These are phyloP conservation scores for Rosa rugosa DNA, from an alignment of 306 rosid genomes.

Conservation along the genomic window DNA sequence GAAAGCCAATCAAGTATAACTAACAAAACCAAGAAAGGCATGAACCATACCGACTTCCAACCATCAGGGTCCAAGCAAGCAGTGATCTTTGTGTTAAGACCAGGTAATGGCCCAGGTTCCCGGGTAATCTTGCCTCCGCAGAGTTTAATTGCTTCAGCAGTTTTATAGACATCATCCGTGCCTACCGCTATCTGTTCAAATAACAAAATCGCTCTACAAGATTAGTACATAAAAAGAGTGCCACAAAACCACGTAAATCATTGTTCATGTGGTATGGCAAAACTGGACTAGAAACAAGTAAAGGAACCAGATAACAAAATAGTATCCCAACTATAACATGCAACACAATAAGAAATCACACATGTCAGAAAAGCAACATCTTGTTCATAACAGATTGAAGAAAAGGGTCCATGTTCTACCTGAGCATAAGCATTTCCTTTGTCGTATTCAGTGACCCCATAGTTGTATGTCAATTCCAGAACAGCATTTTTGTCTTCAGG, in stretches of 20 bases:
- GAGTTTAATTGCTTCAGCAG: constrained; percentile 90
- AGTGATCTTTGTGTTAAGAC: constrained; percentile 75
- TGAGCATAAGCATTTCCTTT: constrained; percentile 92
- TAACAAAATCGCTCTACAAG: constrained; percentile 21
- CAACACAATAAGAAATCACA: not conserved
- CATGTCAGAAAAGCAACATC: not conserved
- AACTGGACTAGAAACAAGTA: not conserved
- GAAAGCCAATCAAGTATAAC: constrained; percentile 1
- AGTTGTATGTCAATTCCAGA: constrained; percentile 86
- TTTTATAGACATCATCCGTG: constrained; percentile 85
- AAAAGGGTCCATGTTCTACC: constrained; percentile 41
- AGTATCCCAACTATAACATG: not conserved
- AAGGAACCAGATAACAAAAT: not conserved
- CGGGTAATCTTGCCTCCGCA: constrained; percentile 79
- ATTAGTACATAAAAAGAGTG: constrained; percentile 2
- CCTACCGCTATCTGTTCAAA: constrained; percentile 77
- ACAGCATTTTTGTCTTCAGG: constrained; percentile 82
- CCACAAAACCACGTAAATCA: not conserved
- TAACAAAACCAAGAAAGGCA: constrained; percentile 1
- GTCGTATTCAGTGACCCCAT: constrained; percentile 77
- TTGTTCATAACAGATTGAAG: constrained; percentile 16
- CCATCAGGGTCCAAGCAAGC: constrained; percentile 95
- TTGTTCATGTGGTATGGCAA: not conserved
- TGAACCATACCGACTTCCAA: constrained; percentile 83
- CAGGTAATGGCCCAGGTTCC: constrained; percentile 91